Base-by-base conservation (phyloP, 768 basidiomycete genomes). In the Boletus rubescentipes region DNA sequence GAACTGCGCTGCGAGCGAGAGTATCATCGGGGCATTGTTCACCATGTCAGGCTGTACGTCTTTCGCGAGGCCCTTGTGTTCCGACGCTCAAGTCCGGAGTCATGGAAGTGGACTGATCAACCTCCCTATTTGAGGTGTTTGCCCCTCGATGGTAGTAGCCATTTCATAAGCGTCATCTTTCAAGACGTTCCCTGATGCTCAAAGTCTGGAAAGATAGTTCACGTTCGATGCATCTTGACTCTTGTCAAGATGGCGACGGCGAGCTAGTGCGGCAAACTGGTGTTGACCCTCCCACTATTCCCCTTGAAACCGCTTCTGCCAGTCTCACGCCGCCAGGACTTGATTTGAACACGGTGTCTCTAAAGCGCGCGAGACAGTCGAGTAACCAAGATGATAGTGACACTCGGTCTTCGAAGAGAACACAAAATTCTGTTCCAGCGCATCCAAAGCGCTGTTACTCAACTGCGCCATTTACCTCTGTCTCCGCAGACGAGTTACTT, bases 21-120 rank as follows among this genome's bases (percentile, higher is more conserved):
- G 52, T 37, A 75, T 64, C 38, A 72, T 46, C 20, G 69, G 43
- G 9, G 68, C 75, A 73, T 87, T 82, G 69, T 88, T 87, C 70
- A 81, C 77, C 75, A 73, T 78, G 37, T 66, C 63, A 36, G 47
- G 23, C 37, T 49, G 48, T 36, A 36, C 20, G 41, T 48, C 43
- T 37, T 36, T 14, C 31, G 37, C 10, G 30, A 40, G 36, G 43
- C 14, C 18, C 9, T 31, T 57, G 29, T 42, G 31, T 35, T 18
- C 45, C 5, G 31, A 12, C 16, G 39, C 29, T 44, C 3, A 36
- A 26, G 39, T 37, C 37, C 15, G 40, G 26, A 26, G 26, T 53
- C 64, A 66, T 65, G 52, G 47, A 57, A 44, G 54, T 49, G 31
- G 49, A 4, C 29, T 11, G 30, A n/a, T n/a, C n/a, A 46, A 12